Conservation (phyloP, 192 early-diverging fungal species). For the Rhizophagus prolifer region DNA sequence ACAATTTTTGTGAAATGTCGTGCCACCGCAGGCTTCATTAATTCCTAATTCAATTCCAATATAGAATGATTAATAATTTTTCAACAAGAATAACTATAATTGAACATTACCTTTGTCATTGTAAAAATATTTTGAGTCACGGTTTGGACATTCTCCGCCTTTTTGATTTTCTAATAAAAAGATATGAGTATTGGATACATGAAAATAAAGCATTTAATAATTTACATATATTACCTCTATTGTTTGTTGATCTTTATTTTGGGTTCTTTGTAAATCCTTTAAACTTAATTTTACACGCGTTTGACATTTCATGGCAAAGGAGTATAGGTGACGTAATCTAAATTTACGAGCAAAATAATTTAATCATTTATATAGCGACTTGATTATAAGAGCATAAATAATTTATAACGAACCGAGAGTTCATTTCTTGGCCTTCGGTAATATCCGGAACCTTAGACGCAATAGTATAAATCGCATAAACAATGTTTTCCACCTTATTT, state of each 20-base stretch:
- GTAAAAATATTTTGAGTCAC: conserved; percentile 20
- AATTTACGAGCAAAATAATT: background rate
- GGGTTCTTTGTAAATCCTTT: conserved; percentile 20
- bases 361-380: background rate
- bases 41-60: conserved; percentile 6
- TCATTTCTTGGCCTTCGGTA: conserved; percentile 9
- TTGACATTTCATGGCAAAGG: background rate
- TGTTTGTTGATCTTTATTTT: conserved; percentile 14
- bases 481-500: conserved; percentile 21
- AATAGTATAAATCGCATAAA: conserved; percentile 17
- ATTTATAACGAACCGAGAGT: conserved; percentile 9
- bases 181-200: background rate
- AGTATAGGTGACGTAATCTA: conserved; percentile 14
- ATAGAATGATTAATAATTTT: background rate
- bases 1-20: conserved; percentile 8
- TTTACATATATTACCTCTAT: background rate
- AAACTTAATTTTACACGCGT: conserved; percentile 13
- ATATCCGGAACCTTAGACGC: conserved; percentile 15
- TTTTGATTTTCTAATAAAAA: conserved; percentile 22
- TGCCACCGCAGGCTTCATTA: conserved; percentile 8
- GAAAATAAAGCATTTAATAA: too few species aligned
- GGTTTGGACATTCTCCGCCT: background rate
- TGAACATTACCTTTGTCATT: conserved; percentile 24
- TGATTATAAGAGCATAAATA: background rate
- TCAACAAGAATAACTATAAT: background rate